phyloP scores from a whole-genome alignment of 2,329 filamentous ascomycete genomes.

The Cadophora luteo-olivacea region DNA sequence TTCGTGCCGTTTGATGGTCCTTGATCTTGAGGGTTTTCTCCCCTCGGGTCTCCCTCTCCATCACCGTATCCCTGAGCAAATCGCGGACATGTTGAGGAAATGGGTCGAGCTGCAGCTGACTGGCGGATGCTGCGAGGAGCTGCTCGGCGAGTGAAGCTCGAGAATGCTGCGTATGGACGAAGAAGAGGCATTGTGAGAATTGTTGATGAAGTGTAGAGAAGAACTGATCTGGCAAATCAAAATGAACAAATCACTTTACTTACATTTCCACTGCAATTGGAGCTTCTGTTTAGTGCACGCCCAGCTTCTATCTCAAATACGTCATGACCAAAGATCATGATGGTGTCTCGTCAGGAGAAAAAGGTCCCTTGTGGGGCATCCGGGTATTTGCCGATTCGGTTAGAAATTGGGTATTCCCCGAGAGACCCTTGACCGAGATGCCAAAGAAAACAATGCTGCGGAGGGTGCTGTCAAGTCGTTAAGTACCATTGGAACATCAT shows the following conservation, averaged over 20 bases:
- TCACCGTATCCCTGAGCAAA: constrained; percentile 50
- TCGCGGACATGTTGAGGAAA: constrained; percentile 31
- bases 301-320: constrained; percentile 13
- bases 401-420: not conserved
- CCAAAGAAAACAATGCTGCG: too few species aligned
- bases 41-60: constrained; percentile 47
- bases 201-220: constrained; percentile 6
- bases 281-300: not conserved
- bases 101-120: constrained; percentile 24
- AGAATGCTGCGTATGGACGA: constrained; percentile 26
- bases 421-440: too few species aligned
- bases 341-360: not conserved
- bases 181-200: constrained; percentile 35
- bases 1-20: constrained; percentile 43
- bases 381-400: not conserved
- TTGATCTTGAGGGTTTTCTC: constrained; percentile 48
- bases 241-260: not conserved
- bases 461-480: too few species aligned
- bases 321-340: constrained; percentile 8
- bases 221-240: not conserved
- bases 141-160: constrained; percentile 28
- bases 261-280: not conserved
- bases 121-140: constrained; percentile 25
- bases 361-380: not conserved
- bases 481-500: too few species aligned